Percentiles rank a stretch among this genome's conserved stretches.
Conservation (phyloP, 768 basidiomycete species). For the Crepidotus variabilis region DNA sequence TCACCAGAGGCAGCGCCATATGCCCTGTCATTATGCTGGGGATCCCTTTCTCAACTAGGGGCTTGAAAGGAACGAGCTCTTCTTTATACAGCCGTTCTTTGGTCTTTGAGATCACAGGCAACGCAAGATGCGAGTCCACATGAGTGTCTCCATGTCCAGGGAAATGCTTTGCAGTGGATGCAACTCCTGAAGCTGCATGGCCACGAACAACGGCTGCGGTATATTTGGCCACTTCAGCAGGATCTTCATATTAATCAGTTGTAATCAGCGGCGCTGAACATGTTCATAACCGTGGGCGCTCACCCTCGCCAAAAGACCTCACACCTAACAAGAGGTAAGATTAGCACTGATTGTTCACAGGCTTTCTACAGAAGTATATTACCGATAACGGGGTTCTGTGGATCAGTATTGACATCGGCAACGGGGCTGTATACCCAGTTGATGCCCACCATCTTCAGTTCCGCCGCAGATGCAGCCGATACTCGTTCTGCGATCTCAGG, state of each 20-base stretch:
- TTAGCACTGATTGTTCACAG: neutral
- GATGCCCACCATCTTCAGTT: conserved; percentile 58
- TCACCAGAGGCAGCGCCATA: conserved; percentile 62
- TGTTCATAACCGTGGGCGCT: conserved; percentile 19
- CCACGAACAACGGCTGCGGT: conserved; percentile 46
- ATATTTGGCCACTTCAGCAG: conserved; percentile 44
- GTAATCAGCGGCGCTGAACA: conserved; percentile 29
- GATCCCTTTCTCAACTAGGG: conserved; percentile 35
- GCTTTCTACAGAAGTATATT: conserved; percentile 11
- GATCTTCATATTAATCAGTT: conserved; percentile 38
- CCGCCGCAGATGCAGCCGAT: conserved; percentile 44
- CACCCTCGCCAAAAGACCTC: conserved; percentile 68
- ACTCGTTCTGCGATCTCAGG: conserved; percentile 42
- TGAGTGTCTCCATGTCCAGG: conserved; percentile 75
- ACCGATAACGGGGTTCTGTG: conserved; percentile 71
- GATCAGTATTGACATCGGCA: conserved; percentile 70
- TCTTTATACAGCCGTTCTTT: conserved; percentile 34
- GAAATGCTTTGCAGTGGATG: conserved; percentile 67
- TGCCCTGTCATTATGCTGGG: conserved; percentile 73
- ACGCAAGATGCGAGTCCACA: conserved; percentile 64
- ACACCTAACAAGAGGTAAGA: conserved; percentile 40
- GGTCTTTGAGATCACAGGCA: conserved; percentile 57
- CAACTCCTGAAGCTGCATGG: conserved; percentile 44
- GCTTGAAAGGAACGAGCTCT: conserved; percentile 59
- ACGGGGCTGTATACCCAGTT: conserved; percentile 74